A percentile compares a stretch with the other conserved stretches of the same genome.
Conservation (phyloP, 179 eudicot species). For the Silene coronaria region DNA sequence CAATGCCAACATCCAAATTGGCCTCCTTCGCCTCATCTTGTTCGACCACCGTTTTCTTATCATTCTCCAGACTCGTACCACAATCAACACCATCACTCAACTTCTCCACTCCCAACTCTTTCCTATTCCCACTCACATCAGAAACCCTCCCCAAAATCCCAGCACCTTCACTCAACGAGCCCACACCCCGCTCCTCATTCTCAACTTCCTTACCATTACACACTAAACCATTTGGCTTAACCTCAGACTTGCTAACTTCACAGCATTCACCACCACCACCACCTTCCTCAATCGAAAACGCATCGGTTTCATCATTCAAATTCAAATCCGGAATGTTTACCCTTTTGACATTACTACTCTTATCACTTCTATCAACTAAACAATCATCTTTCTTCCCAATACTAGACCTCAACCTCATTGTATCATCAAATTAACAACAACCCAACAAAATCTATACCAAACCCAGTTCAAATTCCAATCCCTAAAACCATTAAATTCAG, state of each 20-base stretch:
- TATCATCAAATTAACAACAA: constrained; percentile 25
- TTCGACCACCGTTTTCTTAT: too few relatives aligned
- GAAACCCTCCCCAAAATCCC: neutral
- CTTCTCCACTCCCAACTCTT: constrained; percentile 14
- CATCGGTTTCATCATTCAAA: constrained; percentile 20
- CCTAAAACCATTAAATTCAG: constrained; percentile 7
- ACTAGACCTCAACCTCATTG: constrained; percentile 44
- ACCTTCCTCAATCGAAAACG: constrained; percentile 10
- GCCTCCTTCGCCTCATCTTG: constrained; percentile 14
- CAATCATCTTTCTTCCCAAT: constrained; percentile 22
- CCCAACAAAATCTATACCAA: constrained; percentile 7
- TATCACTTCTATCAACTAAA: constrained; percentile 9
- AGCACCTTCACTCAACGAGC: neutral
- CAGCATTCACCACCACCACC: constrained; percentile 10
- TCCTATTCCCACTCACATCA: constrained; percentile 12
- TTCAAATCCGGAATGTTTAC: constrained; percentile 33
- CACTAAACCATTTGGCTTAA: constrained; percentile 15
- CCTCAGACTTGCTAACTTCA: constrained; percentile 17
- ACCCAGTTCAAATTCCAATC: constrained; percentile 18
- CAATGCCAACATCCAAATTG: neutral
- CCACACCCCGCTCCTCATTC: constrained; percentile 17
- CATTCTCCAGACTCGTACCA: too few relatives aligned
- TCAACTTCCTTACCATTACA: constrained; percentile 22
- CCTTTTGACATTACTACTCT: constrained; percentile 20
- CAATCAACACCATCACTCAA: neutral